Evolutionary conservation across 176 grass and related monocot genomes (phyloP).

Genomic region (Avena eriantha): DNA sequence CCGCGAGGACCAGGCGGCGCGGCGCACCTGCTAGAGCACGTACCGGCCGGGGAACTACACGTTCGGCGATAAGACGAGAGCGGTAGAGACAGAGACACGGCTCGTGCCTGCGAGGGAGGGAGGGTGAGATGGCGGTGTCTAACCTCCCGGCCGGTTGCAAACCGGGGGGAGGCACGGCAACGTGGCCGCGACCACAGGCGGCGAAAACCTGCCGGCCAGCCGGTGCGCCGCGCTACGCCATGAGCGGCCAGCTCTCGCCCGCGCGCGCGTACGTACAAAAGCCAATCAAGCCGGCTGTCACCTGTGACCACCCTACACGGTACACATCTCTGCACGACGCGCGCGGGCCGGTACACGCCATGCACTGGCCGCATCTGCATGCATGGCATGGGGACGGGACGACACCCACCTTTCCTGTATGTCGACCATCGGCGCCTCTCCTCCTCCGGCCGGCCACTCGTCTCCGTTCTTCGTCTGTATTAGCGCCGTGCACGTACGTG

Average conservation of each 20-base stretch:
- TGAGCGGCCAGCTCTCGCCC: not conserved
- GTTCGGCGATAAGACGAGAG: not conserved
- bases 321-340: conserved; percentile 4
- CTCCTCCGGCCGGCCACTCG: not conserved
- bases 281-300: not conserved
- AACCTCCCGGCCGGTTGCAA: conserved; percentile 15
- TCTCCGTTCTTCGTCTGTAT: not conserved
- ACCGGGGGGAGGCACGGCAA: conserved; percentile 26
- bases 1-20: conserved; percentile 17
- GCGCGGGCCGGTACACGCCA: not conserved
- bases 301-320: not conserved
- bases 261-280: not conserved
- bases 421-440: not conserved
- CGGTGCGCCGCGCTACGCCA: not conserved
- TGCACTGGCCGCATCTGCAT: conserved; percentile 16
- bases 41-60: not conserved
- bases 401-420: conserved; percentile 9
- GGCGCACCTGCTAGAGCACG: not conserved
- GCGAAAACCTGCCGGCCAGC: conserved; percentile 30
- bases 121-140: conserved; percentile 18
- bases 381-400: conserved; percentile 3
- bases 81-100: conserved; percentile 12
- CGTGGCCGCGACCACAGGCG: conserved; percentile 40
- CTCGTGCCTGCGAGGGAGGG: not conserved
- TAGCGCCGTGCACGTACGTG: not conserved